Conservation (phyloP, 2,329 filamentous ascomycete genomes). For the Cladosporium sp. region DNA sequence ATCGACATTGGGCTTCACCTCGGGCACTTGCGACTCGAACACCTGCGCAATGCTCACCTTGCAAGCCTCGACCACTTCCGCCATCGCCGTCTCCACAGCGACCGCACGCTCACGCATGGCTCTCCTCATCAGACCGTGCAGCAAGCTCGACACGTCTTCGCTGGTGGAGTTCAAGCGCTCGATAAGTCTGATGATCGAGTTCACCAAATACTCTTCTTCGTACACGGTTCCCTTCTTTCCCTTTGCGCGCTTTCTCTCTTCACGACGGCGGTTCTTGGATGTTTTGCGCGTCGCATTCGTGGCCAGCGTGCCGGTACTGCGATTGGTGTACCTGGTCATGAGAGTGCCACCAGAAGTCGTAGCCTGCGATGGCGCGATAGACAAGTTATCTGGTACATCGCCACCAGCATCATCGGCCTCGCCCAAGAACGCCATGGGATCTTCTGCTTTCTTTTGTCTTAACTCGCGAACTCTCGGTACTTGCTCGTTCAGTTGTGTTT, state of each 20-base stretch:
- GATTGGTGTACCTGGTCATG: conserved; percentile 89
- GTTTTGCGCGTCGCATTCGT: conserved; percentile 77
- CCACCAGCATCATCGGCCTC: conserved; percentile 46
- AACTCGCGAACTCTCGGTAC: conserved; percentile 83
- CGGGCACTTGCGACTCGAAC: conserved; percentile 49
- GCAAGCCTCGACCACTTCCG: conserved; percentile 73
- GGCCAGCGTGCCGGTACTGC: conserved; percentile 66
- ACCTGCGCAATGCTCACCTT: conserved; percentile 68
- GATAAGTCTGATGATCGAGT: conserved; percentile 78
- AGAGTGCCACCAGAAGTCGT: conserved; percentile 74
- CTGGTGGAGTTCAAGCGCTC: conserved; percentile 75
- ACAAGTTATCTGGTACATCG: conserved; percentile 89
- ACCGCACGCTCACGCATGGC: conserved; percentile 85
- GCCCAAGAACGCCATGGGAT: conserved; percentile 86
- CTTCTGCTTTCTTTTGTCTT: conserved; percentile 74
- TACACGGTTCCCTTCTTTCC: conserved; percentile 97
- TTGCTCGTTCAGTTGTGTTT: conserved; percentile 77
- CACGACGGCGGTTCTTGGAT: conserved; percentile 80
- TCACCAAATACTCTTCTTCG: conserved; percentile 95
- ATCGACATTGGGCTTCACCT: background rate
- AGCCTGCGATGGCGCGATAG: conserved; percentile 80
- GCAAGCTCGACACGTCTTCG: conserved; percentile 70
- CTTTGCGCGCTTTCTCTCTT: conserved; percentile 91
- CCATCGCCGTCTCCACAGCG: conserved; percentile 72
- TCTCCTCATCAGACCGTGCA: conserved; percentile 74